Evolutionary conservation across 805 yeast species (phyloP).

Genomic region (Nakazawaea ernobii): DNA sequence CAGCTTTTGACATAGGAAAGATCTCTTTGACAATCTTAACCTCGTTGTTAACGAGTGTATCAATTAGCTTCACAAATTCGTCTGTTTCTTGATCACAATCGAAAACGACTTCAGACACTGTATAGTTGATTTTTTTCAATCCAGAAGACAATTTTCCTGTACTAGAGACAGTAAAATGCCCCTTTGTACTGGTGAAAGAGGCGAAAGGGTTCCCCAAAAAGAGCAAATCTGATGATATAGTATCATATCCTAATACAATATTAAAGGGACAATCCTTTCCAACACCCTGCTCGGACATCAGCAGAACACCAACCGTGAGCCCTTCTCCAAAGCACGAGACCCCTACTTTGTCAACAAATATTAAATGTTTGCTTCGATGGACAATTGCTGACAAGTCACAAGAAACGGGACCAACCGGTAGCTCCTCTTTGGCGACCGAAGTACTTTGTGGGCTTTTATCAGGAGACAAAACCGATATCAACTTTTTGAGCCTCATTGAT

Average conservation of each 20-base stretch:
- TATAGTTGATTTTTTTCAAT: constrained; percentile 15
- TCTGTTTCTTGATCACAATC: constrained; percentile 18
- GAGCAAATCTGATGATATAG: constrained; percentile 10
- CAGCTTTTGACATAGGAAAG: background rate
- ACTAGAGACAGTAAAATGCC: constrained; percentile 6
- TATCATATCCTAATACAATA: constrained; percentile 11
- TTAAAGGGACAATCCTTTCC: constrained; percentile 18
- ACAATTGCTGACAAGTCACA: constrained; percentile 17
- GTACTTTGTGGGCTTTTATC: background rate
- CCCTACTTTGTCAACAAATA: constrained; percentile 19
- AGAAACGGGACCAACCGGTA: background rate
- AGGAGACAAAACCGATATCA: background rate
- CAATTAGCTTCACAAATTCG: constrained; percentile 16
- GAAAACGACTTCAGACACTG: constrained; percentile 14
- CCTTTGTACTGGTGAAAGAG: constrained; percentile 5
- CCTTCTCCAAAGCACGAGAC: constrained; percentile 17
- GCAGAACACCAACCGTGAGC: constrained; percentile 8
- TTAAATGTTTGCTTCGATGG: constrained; percentile 14
- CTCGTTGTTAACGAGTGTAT: constrained; percentile 19
- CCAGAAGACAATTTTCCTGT: constrained; percentile 18
- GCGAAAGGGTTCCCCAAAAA: constrained; percentile 9
- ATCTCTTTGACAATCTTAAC: constrained; percentile 13
- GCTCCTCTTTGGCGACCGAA: background rate
- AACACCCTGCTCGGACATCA: constrained; percentile 15
- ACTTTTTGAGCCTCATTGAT: constrained; percentile 2